Percentiles rank a stretch among this genome's conserved stretches.
Conservation (phyloP, 2,329 filamentous ascomycete genomes). For the Apiospora aurea region DNA sequence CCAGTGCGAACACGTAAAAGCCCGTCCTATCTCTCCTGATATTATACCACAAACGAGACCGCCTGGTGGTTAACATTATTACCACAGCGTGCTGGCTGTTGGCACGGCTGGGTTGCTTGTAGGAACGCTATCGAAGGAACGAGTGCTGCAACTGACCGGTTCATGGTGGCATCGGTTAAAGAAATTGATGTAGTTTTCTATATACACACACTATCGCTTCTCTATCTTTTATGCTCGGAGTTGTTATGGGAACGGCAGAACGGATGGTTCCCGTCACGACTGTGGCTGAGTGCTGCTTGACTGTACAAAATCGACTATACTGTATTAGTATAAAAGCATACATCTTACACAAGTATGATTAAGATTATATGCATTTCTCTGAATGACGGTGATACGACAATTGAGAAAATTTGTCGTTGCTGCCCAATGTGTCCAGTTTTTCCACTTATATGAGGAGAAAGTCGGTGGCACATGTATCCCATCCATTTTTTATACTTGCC, state of each 20-base stretch:
- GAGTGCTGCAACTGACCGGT: not conserved
- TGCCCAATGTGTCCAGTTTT: not conserved
- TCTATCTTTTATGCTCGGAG: not conserved
- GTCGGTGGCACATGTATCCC: not conserved
- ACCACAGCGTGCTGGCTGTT: constrained; percentile 23
- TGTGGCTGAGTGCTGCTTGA: not conserved
- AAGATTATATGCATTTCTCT: not conserved
- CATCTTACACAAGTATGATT: not conserved
- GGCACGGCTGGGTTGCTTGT: constrained; percentile 23
- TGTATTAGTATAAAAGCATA: constrained; percentile 17
- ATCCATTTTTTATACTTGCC: too few relatives aligned
- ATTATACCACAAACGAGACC: not conserved
- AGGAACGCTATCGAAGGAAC: constrained; percentile 24
- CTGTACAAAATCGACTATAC: not conserved
- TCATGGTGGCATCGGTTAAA: constrained; percentile 9
- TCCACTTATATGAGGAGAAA: not conserved
- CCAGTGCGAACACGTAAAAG: not conserved
- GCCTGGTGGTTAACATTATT: constrained; percentile 2
- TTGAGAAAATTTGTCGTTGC: not conserved
- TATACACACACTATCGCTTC: not conserved
- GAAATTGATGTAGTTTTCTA: not conserved
- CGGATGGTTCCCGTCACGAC: not conserved
- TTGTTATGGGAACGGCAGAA: not conserved
- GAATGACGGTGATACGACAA: not conserved
- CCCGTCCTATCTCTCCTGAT: not conserved